These are phyloP conservation scores for Candida ovalis DNA, from an alignment of 805 yeast species.

Conservation along the genomic window DNA sequence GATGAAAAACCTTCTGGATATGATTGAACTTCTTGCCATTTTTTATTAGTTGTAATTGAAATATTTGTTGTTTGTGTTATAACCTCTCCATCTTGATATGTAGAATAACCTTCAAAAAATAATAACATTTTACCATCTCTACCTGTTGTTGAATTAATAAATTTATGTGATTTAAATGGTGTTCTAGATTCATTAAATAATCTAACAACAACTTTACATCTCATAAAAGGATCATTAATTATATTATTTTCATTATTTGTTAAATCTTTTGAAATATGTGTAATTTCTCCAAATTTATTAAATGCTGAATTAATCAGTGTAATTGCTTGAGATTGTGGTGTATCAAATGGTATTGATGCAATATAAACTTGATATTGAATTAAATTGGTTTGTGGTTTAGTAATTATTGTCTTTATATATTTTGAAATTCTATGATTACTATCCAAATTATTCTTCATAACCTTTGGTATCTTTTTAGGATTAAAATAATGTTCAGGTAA, in stretches of 20 bases:
- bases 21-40: constrained; percentile 23
- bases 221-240: constrained; percentile 25
- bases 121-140: constrained; percentile 31
- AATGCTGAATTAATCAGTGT: constrained; percentile 21
- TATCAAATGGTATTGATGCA: constrained; percentile 29
- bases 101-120: constrained; percentile 26
- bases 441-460: background rate
- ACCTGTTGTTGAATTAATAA: constrained; percentile 26
- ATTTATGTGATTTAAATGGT: constrained; percentile 28
- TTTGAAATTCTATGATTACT: background rate
- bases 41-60: background rate
- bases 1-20: constrained; percentile 50
- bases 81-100: background rate
- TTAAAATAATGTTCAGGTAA: background rate
- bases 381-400: constrained; percentile 17
- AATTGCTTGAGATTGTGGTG: constrained; percentile 25
- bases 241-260: constrained; percentile 21
- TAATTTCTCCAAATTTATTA: constrained; percentile 25
- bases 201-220: constrained; percentile 24
- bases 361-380: constrained; percentile 23
- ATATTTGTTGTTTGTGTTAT: background rate
- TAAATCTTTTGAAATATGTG: constrained; percentile 14
- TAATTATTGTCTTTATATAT: constrained; percentile 26
- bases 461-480: background rate
- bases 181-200: constrained; percentile 23